These are phyloP conservation scores for Xylariaceae sp. DNA, from an alignment of 2,329 filamentous ascomycete genomes.

Conservation along the genomic window DNA sequence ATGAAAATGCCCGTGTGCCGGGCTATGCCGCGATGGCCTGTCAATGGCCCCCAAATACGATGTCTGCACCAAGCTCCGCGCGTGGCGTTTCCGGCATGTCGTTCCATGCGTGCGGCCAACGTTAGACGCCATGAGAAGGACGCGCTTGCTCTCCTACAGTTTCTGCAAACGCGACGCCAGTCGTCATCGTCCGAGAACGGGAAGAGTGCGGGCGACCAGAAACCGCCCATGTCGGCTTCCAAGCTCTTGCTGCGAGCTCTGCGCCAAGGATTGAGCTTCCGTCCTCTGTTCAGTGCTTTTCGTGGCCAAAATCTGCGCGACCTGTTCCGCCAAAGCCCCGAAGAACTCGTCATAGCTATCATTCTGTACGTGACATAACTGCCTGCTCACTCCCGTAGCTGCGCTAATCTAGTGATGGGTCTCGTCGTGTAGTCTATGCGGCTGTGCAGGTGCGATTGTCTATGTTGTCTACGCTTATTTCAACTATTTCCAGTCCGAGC, in stretches of 20 bases:
- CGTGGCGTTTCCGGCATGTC: constrained; percentile 8
- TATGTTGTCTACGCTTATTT: constrained; percentile 46
- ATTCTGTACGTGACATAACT: constrained; percentile 33
- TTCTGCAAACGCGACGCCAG: constrained; percentile 27
- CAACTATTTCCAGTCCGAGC: constrained; percentile 49
- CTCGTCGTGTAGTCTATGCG: constrained; percentile 32
- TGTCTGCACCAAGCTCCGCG: constrained; percentile 16
- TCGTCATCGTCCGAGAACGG: constrained; percentile 21
- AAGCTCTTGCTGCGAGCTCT: constrained; percentile 30
- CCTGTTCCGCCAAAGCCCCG: constrained; percentile 40
- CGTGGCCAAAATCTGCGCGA: constrained; percentile 35
- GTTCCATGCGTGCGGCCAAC: constrained; percentile 5
- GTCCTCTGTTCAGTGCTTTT: constrained; percentile 35
- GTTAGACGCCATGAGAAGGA: constrained; percentile 9
- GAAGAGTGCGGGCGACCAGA: constrained; percentile 19
- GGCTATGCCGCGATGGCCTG: constrained; percentile 15
- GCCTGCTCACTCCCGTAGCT: not conserved
- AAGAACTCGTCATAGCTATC: constrained; percentile 40
- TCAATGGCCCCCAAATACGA: constrained; percentile 16
- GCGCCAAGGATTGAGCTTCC: constrained; percentile 33
- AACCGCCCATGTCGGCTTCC: constrained; percentile 25
- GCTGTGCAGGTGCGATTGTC: constrained; percentile 30
- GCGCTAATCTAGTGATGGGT: constrained; percentile 22
- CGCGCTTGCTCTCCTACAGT: constrained; percentile 8
- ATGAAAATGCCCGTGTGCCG: constrained; percentile 23